Evolutionary conservation across 2,329 filamentous ascomycete genomes (phyloP), one percentile per base, ranked within the genome.

Genomic region (Neonectria neomacrospora): DNA sequence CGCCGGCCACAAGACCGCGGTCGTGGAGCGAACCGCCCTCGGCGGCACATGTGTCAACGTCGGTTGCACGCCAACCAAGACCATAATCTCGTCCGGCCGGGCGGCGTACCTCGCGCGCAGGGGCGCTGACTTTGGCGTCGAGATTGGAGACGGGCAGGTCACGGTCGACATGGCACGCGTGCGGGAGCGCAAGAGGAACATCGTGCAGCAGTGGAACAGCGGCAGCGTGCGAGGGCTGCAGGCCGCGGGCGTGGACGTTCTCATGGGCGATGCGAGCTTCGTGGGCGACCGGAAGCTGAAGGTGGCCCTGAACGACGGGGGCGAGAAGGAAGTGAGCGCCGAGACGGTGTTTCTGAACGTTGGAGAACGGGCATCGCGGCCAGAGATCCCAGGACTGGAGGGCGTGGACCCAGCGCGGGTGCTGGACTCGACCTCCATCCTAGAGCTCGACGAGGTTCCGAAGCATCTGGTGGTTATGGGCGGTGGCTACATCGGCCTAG

Each of bases 1-100:
- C 30, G 77, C 81, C 3, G 79, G 80, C 28, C 76, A 78, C 16
- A 80, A 79, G 54, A 82, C 81, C 0, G 80, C 80, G 6, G 73
- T 86, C 26, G 75, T 86, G 54, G 85, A 86, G 67, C 74, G 79
- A n/a, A 63, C 76, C 0, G 78, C 83, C 56, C 75, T 87, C 2
- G 84, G 82, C n/a, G 85, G 84, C 11, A 84, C 81, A 59, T 86
- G 84, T 65, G 75, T 86, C 57, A 86, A 86, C 59, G 83, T 83
- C 64, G 85, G 85, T 5, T 87, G 85, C 67, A 86, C 85, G 11
- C 85, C 85, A 0, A 86, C 85, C 20, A 87, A 87, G 71, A 86
- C 85, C 9, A 82, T 87, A 79, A 82, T 87, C 52, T 80, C 85
- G 3, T 84, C 81, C 20, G 85, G 83, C 1, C 76, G 83, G 4